Evolutionary conservation across 129 eudicot genomes (phyloP).

Genomic region (Lactuca saligna): DNA sequence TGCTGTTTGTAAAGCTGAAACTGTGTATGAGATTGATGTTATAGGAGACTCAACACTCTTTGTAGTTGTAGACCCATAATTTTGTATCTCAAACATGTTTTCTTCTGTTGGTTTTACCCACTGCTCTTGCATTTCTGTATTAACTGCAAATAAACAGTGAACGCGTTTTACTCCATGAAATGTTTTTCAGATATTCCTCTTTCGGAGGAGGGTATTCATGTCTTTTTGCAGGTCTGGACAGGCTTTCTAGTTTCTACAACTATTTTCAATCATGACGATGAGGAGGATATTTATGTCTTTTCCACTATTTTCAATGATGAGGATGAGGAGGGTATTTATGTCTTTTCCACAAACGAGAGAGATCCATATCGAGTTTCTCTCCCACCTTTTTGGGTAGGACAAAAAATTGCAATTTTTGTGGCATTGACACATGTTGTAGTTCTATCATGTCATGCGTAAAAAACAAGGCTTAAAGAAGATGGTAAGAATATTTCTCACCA

Average conservation of each 20-base stretch:
- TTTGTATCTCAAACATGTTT: conserved; percentile 58
- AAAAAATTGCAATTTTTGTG: too few species aligned
- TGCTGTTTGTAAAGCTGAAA: conserved; percentile 91
- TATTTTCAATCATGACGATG: too few species aligned
- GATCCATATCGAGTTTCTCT: too few species aligned
- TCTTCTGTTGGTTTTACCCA: conserved; percentile 58
- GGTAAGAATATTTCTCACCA: conserved; percentile 50
- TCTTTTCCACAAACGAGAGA: neutral
- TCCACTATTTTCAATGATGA: too few species aligned
- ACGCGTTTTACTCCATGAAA: too few species aligned
- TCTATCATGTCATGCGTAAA: too few species aligned
- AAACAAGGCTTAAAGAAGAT: neutral
- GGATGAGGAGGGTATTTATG: too few species aligned
- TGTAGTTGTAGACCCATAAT: conserved; percentile 60
- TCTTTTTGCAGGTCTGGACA: neutral
- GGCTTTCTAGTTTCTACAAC: too few species aligned
- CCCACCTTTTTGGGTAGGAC: too few species aligned
- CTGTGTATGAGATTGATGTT: conserved; percentile 84
- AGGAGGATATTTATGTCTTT: too few species aligned
- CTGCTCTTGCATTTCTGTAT: conserved; percentile 74
- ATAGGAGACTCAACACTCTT: conserved; percentile 80
- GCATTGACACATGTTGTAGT: too few species aligned
- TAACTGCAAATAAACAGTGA: conserved; percentile 35
- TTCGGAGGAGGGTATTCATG: neutral
- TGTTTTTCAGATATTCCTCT: too few species aligned